Evolutionary conservation across 2,329 filamentous ascomycete species (phyloP).

Genomic region (Trichoderma endophyticum): DNA sequence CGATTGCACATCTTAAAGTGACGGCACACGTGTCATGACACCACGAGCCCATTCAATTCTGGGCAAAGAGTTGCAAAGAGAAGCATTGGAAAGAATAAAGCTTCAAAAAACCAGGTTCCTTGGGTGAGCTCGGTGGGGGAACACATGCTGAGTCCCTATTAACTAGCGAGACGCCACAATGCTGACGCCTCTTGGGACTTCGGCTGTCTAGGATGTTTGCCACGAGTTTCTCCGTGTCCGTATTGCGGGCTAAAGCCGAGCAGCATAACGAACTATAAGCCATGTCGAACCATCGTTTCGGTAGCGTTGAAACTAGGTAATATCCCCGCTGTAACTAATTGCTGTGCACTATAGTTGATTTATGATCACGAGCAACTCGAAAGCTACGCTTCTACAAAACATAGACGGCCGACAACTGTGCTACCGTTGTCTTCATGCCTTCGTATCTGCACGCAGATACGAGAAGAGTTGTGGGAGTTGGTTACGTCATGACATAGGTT

Average conservation of each 20-base stretch:
- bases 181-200: neutral
- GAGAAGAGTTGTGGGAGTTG: neutral
- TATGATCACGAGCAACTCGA: neutral
- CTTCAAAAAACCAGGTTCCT: neutral
- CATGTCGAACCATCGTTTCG: neutral
- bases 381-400: too few relatives aligned
- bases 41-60: neutral
- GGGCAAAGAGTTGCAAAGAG: neutral
- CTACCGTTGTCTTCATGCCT: neutral
- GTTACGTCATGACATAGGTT: neutral
- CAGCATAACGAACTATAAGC: neutral
- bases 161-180: neutral
- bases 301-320: neutral
- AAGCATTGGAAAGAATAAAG: neutral
- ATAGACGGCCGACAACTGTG: neutral
- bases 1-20: neutral
- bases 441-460: too few relatives aligned
- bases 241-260: neutral
- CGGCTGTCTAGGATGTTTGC: neutral
- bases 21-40: neutral
- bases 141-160: neutral
- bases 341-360: neutral
- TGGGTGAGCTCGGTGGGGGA: neutral
- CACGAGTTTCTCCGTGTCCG: neutral
- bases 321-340: neutral